Evolutionary conservation across 768 basidiomycete species (phyloP).

Genomic region (Pleurotus djamor): DNA sequence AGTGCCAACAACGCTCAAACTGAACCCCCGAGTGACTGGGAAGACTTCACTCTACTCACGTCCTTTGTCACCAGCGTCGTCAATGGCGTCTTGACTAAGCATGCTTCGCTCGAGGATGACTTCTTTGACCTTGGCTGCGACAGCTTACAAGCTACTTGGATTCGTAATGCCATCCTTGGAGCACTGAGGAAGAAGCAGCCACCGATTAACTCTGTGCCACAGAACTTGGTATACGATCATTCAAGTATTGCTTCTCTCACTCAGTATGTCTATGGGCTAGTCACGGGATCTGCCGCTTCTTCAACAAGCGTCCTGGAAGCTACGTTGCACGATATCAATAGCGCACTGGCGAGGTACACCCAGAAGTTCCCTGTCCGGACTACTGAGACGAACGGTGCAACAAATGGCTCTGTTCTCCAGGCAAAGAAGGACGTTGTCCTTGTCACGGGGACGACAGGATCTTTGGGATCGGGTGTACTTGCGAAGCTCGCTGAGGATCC

Average conservation of each 20-base stretch:
- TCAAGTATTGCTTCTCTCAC: not conserved
- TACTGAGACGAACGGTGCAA: not conserved
- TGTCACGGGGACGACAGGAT: slow-evolving; percentile 26
- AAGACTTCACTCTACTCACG: slow-evolving; percentile 13
- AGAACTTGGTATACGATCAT: slow-evolving; percentile 12
- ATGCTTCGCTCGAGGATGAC: slow-evolving; percentile 21
- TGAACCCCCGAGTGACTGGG: slow-evolving; percentile 8
- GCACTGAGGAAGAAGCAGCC: slow-evolving; percentile 9
- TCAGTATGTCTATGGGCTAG: not conserved
- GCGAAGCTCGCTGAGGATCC: slow-evolving; percentile 20
- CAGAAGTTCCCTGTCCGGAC: not conserved
- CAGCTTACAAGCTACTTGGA: slow-evolving; percentile 23
- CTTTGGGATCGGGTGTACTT: slow-evolving; percentile 21
- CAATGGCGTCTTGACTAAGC: slow-evolving; percentile 18
- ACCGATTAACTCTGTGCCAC: slow-evolving; percentile 15
- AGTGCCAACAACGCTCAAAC: slow-evolving; percentile 5
- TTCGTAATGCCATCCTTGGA: slow-evolving; percentile 17
- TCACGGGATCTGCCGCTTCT: slow-evolving; percentile 14
- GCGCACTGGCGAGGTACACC: not conserved
- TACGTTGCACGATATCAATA: not conserved
- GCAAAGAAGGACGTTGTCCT: not conserved
- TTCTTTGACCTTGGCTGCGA: slow-evolving; percentile 30
- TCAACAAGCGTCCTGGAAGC: not conserved
- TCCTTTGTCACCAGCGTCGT: slow-evolving; percentile 26
- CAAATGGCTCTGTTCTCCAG: not conserved